Evolutionary conservation across 2,329 filamentous ascomycete species (phyloP), one percentile per base, ranked within the genome.

Genomic region (Fusarium setosum): DNA sequence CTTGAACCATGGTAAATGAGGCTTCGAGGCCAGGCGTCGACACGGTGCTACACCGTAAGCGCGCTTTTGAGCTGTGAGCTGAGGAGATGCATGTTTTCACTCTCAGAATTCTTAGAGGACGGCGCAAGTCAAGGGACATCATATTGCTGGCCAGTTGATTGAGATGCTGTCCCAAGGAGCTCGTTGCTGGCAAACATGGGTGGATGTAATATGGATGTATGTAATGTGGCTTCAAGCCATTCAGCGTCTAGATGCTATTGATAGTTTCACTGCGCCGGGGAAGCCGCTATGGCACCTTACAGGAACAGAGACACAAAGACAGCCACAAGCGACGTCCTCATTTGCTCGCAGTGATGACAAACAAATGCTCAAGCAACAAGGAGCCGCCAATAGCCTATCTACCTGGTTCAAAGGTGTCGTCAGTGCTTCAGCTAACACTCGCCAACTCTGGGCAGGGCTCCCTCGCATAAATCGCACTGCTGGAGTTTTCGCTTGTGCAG

Each of bases 181-280:
- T 17, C 32, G 17, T 4, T 15, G 34, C n/a, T 40, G 13, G 23
- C 35, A 10, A 17, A 8, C 35, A 32, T 29, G 24, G 17, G 4
- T n/a, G n/a, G n/a, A n/a, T n/a, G n/a, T n/a, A n/a, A n/a, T n/a
- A n/a, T n/a, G n/a, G n/a, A 5, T 31, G 24, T 40, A 5, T 31
- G 24, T 40, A 5, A 5, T 31, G 17, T 29, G 34, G 21, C 37
- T 50, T 24, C 32, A 21, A 29, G 20, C 24, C 38, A 26, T 44
- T 18, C 18, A 44, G 13, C 29, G 6, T n/a, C 10, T 10, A 11
- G n/a, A n/a, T n/a, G n/a, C 24, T 12, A 7, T 21, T 17, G 32
- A 23, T 31, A 17, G 52, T 63, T 37, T 38, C 45, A 67, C 50
- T 17, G 45, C 42, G 49, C 31, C 44, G 58, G 49, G 45, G 18